Evolutionary conservation across 495 filamentous ascomycete genomes (phyloP), one percentile per base, ranked within the genome.

Genomic region (Tuber indicum): DNA sequence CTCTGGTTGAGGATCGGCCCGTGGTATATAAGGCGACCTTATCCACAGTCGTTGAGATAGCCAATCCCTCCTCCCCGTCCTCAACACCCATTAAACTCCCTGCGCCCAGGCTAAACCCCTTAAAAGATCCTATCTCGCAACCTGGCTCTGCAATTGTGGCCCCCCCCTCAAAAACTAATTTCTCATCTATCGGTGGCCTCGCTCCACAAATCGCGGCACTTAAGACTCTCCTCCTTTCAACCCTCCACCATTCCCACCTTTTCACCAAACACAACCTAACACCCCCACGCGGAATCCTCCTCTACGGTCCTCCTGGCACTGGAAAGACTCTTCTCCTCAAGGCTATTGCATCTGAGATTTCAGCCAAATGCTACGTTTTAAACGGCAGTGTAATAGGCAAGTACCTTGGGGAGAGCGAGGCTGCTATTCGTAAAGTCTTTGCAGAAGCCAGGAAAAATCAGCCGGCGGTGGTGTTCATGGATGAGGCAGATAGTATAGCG

Each of bases 391-490:
- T 69, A 87, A 90, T 45, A 88, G 96, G 71, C 85, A 97, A 76
- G 86, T 99, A 69, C 90, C 96, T 85, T 93, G 96, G 70, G 89
- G 92, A 72, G 90, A 92, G 79, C 91, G 96, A 76, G 16, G 81
- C 88, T 36, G 86, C 88, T n/a, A 85, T 97, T 46, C 87, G 90
- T 72, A 89, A 89, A 74, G 84, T 88, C 0, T 97, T 99, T 83
- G 87, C 89, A 62, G 89, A 91, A 75, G 95, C 96, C 16, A 85
- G 86, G 71, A 87, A 87, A 9, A 87, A 87, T 76, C 91, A 94
- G 83, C 94, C 96, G 1, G 93, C 93, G 78, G 88, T 96, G 8
- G 87, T 99, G 45, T 85, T 97, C 21, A 91, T 98, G 58, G 94
- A 98, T 83, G 87, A 93, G 75, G 84, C 98, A 45, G 92, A 97